Evolutionary conservation across 2,329 filamentous ascomycete genomes (phyloP).

Genomic region (Fonsecaea erecta): DNA sequence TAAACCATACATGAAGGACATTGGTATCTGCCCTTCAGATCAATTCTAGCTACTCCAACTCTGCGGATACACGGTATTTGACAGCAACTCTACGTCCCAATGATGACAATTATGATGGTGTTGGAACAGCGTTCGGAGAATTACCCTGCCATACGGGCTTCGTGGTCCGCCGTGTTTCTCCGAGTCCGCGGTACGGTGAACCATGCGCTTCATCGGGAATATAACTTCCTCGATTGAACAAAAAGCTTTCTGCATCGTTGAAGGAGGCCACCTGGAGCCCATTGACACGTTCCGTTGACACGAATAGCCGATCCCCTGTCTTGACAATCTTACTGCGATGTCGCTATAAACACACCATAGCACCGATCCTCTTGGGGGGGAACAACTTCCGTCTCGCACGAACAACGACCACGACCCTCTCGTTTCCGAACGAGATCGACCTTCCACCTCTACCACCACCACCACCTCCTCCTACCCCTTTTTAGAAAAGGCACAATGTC

Average conservation of each 20-base stretch:
- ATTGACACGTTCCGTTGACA: not conserved
- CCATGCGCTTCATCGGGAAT: not conserved
- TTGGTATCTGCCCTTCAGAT: too few relatives aligned
- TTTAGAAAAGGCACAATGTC: slow-evolving; percentile 22
- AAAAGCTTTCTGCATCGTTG: not conserved
- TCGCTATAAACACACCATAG: not conserved
- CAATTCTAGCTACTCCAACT: too few relatives aligned
- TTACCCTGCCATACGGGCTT: not conserved
- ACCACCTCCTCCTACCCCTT: not conserved
- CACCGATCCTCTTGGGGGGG: not conserved
- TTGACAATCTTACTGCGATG: not conserved
- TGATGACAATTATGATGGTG: too few relatives aligned
- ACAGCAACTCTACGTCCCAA: too few relatives aligned
- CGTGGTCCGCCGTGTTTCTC: not conserved
- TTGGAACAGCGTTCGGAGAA: not conserved
- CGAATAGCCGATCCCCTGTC: not conserved
- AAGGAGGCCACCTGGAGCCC: not conserved
- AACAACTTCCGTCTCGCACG: not conserved
- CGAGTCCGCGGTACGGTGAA: not conserved
- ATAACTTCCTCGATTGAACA: not conserved
- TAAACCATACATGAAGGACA: too few relatives aligned
- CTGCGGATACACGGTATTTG: too few relatives aligned
- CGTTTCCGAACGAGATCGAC: not conserved
- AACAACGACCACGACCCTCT: not conserved
- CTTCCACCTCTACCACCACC: not conserved